These are phyloP conservation scores for Aquilaria sinensis DNA, from an alignment of 345 rosid genomes.

Conservation along the genomic window DNA sequence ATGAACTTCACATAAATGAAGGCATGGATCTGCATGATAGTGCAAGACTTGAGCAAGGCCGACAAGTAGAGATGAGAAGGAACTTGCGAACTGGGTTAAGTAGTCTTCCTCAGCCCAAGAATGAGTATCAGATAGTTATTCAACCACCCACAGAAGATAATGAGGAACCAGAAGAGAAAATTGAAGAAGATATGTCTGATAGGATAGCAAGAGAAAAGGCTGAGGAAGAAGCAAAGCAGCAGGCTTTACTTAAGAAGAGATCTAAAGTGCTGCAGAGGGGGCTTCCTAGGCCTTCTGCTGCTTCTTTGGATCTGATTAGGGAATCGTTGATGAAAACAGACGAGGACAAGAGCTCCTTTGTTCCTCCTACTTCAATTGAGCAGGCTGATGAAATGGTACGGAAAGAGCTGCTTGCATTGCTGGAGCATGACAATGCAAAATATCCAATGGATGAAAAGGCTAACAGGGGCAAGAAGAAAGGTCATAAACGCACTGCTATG, in stretches of 20 bases:
- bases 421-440: slow-evolving; percentile 95
- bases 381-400: slow-evolving; percentile 89
- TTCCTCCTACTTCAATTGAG: slow-evolving; percentile 82
- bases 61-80: slow-evolving; percentile 75
- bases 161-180: slow-evolving; percentile 88
- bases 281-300: slow-evolving; percentile 92
- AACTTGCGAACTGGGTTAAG: slow-evolving; percentile 71
- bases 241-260: slow-evolving; percentile 86
- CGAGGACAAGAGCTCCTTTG: slow-evolving; percentile 90
- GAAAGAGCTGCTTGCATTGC: slow-evolving; percentile 64
- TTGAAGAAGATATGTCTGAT: slow-evolving; percentile 99
- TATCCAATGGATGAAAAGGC: slow-evolving; percentile 90
- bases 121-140: slow-evolving; percentile 87
- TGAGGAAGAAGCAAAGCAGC: slow-evolving; percentile 86
- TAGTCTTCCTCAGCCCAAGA: slow-evolving; percentile 89
- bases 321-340: slow-evolving; percentile 71
- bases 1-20: slow-evolving; percentile 93
- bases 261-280: slow-evolving; percentile 97
- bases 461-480: slow-evolving; percentile 72
- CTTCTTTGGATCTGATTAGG: slow-evolving; percentile 81
- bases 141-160: slow-evolving; percentile 74
- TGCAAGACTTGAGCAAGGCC: slow-evolving; percentile 67
- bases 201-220: slow-evolving; percentile 81
- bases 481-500: slow-evolving; percentile 51
- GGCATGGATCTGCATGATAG: slow-evolving; percentile 75